Conservation (phyloP, 768 basidiomycete species). For the Tephrocybe rancida region DNA sequence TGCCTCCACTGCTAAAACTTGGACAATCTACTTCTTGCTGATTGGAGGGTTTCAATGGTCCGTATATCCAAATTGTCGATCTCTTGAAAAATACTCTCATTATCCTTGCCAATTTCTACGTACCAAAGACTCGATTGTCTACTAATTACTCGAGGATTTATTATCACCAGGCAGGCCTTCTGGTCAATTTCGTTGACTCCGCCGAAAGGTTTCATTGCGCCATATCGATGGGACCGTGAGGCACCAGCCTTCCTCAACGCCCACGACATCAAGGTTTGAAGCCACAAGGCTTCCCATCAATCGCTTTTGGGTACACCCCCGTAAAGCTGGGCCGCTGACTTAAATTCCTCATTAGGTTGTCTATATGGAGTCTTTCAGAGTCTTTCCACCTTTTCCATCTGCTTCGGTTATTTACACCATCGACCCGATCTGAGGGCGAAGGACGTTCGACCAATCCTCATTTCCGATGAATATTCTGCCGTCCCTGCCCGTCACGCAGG, state of each 20-base stretch:
- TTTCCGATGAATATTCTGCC: not conserved
- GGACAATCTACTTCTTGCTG: no score
- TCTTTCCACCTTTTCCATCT: not conserved
- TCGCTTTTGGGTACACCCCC: not conserved
- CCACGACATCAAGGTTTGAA: conserved; percentile 13
- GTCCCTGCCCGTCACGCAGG: conserved; percentile 4
- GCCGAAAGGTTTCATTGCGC: not conserved
- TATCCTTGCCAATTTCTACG: no score
- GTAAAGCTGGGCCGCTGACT: conserved; percentile 7
- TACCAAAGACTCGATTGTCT: no score
- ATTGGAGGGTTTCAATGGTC: no score
- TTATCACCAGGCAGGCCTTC: not conserved
- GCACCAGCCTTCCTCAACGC: conserved; percentile 2
- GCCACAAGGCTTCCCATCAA: not conserved
- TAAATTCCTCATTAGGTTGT: conserved; percentile 3
- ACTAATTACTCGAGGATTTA: no score
- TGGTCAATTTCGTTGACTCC: not conserved
- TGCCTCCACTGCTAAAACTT: no score
- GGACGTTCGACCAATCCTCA: conserved; percentile 1
- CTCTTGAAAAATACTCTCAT: no score
- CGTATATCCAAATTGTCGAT: no score
- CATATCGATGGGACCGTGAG: conserved; percentile 3
- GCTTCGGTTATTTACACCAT: not conserved
- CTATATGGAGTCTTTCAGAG: conserved; percentile 8
- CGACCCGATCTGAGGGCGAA: conserved; percentile 4